Percentiles rank a stretch among this genome's conserved stretches.
Conservation (phyloP, 1,284 basidiomycete species). For the Ustilago shanxiensis region DNA sequence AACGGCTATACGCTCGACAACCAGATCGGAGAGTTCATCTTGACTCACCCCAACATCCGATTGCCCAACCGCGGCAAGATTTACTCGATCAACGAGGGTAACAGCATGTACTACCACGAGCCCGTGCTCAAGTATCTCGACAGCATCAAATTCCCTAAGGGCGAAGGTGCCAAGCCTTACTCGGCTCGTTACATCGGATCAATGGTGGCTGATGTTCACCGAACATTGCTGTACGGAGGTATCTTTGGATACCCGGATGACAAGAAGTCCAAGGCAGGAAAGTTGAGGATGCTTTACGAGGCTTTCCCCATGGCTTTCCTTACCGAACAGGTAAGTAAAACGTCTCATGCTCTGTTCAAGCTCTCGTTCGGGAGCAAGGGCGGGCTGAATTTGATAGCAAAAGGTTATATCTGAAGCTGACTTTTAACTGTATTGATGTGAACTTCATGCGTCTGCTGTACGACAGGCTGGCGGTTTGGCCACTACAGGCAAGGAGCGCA, state of each 20-base stretch:
- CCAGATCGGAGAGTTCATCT: constrained; percentile 89
- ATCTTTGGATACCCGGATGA: constrained; percentile 99
- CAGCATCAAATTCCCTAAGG: constrained; percentile 83
- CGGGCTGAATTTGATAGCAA: background rate
- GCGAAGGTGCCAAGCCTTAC: constrained; percentile 70
- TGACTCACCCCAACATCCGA: constrained; percentile 96
- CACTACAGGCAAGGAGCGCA: constrained; percentile 90
- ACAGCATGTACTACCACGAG: constrained; percentile 91
- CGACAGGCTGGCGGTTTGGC: constrained; percentile 91
- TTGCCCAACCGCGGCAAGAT: constrained; percentile 96
- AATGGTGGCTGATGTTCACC: constrained; percentile 98
- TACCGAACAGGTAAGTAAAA: constrained; percentile 78
- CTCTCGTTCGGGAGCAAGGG: background rate
- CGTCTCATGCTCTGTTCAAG: background rate
- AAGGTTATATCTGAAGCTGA: background rate
- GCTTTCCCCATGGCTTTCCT: constrained; percentile 99
- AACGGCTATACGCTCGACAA: constrained; percentile 99
- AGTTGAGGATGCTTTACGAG: constrained; percentile 94
- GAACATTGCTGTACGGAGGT: constrained; percentile 95
- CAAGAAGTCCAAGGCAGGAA: constrained; percentile 96
- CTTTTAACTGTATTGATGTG: background rate
- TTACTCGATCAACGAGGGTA: constrained; percentile 99
- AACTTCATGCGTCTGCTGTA: constrained; percentile 7
- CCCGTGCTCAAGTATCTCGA: constrained; percentile 81
- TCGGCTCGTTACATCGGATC: constrained; percentile 88